A percentile compares a stretch with the other conserved stretches of the same genome.
These are phyloP conservation scores for Tetrastigma voinierianum DNA, from an alignment of 164 flowering plant genomes.

Conservation along the genomic window DNA sequence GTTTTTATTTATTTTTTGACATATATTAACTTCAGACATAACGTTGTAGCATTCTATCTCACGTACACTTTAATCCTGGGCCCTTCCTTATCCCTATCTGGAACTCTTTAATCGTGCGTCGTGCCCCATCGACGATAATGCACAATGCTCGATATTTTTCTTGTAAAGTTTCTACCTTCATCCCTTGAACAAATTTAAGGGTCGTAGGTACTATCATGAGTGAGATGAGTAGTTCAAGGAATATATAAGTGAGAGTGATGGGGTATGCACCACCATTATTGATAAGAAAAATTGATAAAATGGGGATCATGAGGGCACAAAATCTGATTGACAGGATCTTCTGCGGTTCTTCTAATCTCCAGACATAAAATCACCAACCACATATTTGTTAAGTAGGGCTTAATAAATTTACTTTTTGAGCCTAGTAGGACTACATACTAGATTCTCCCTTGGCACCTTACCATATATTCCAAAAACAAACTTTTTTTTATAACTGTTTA, in stretches of 20 bases:
- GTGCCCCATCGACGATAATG: no score
- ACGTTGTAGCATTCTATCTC: no score
- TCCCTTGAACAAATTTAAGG: not conserved
- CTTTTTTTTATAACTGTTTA: no score
- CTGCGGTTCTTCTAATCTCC: constrained; percentile 9
- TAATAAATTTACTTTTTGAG: not conserved
- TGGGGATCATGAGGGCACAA: constrained; percentile 3
- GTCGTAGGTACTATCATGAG: not conserved
- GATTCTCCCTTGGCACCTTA: no score
- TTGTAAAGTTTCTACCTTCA: no score
- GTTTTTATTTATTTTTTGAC: no score
- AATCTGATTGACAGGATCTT: constrained; percentile 6
- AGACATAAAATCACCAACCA: not conserved
- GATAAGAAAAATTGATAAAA: not conserved
- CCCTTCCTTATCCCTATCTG: no score
- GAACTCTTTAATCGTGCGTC: no score
- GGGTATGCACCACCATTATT: not conserved
- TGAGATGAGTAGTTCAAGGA: not conserved
- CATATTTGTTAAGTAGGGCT: not conserved
- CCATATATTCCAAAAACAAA: no score
- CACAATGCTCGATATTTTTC: no score
- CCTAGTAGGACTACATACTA: not conserved
- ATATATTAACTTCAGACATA: no score
- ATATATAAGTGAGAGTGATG: not conserved
- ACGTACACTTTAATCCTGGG: no score